Base-by-base conservation (phyloP, 441 rosid species). In the Erodium chrysanthum region DNA sequence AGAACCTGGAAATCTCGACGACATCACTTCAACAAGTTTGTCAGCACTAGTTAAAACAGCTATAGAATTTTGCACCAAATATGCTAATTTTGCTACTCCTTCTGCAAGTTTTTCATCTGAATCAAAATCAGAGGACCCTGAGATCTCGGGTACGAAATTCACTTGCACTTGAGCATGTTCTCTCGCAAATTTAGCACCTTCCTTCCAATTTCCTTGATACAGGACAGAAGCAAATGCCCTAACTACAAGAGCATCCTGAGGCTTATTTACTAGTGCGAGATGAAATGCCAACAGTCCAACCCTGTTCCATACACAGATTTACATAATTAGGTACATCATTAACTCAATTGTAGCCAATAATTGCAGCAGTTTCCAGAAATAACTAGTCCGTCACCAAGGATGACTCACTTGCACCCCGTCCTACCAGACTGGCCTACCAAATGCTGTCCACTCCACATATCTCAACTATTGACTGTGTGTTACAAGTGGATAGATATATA, bases 221-320 rank as follows among this genome's bases (percentile, higher is more conserved):
- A 95, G 83, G 59, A 85, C 77, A 74, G 90, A 90, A 33, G 92
- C 98, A 54, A 91, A 88, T n/a, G 88, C 86, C 74, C 74, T 71
- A 46, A 92, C 73, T 15, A 87, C 88, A 76, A 78, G 67, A 66
- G 86, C 86, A 71, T 95, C 88, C 77, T 87, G 98, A 70, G 97
- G 97, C 61, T 81, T 74, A 59, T 80, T 76, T 68, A 86, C 88
- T 71, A 95, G 75, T 77, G 99, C 89, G 40, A 70, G 87, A 82
- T 92, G 98, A 81, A 92, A 88, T 22, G 92, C 91, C 79, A 95
- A 78, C 50, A 95, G 76, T 71, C 89, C 91, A 81, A 92, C 72
- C 99, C 99, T 92, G 84, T 77, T 9, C 66, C 62, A 69, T 23
- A 56, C 61, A 73, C 70, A 65, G 9, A 74, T 10, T 22, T 70